Percentiles rank a stretch among this genome's conserved stretches.
phyloP scores from a whole-genome alignment of 371 early-diverging fungal genomes.

The Vairimorpha ceranae region DNA sequence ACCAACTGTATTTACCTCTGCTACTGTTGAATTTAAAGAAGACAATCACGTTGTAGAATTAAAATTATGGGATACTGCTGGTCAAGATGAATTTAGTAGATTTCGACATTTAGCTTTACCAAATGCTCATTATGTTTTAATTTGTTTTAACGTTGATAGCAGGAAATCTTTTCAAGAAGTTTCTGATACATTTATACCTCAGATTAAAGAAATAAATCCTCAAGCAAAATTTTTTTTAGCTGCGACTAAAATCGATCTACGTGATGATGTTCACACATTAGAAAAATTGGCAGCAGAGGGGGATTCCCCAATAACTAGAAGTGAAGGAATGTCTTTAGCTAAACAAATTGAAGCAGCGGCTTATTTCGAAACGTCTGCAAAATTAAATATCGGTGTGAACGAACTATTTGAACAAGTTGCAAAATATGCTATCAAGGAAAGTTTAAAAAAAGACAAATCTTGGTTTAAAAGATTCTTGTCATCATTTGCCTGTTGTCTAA shows the following conservation, averaged over 20 bases:
- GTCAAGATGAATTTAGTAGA: constrained; percentile 61
- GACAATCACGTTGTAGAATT: constrained; percentile 15
- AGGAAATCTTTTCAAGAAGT: constrained; percentile 49
- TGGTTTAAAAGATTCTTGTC: background rate
- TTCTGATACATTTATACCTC: constrained; percentile 29
- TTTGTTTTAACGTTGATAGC: constrained; percentile 49
- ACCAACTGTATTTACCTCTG: constrained; percentile 51
- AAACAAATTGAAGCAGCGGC: constrained; percentile 79
- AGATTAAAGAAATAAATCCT: constrained; percentile 8
- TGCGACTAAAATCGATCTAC: constrained; percentile 40
- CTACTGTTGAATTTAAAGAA: constrained; percentile 26
- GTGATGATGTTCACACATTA: background rate
- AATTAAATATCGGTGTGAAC: constrained; percentile 84
- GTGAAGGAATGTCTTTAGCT: constrained; percentile 65
- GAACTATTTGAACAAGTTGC: constrained; percentile 68
- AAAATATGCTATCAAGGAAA: constrained; percentile 38
- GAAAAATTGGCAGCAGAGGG: constrained; percentile 13
- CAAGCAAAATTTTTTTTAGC: constrained; percentile 34
- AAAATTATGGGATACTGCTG: constrained; percentile 61
- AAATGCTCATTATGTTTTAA: constrained; percentile 52
- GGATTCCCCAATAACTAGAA: constrained; percentile 22
- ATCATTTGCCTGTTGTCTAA: background rate
- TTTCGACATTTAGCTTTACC: constrained; percentile 53
- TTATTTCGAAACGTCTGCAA: constrained; percentile 89
- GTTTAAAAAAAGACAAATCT: constrained; percentile 29